phyloP scores from a whole-genome alignment of 768 basidiomycete genomes.

The Cystobasidiopsis lactophilus region DNA sequence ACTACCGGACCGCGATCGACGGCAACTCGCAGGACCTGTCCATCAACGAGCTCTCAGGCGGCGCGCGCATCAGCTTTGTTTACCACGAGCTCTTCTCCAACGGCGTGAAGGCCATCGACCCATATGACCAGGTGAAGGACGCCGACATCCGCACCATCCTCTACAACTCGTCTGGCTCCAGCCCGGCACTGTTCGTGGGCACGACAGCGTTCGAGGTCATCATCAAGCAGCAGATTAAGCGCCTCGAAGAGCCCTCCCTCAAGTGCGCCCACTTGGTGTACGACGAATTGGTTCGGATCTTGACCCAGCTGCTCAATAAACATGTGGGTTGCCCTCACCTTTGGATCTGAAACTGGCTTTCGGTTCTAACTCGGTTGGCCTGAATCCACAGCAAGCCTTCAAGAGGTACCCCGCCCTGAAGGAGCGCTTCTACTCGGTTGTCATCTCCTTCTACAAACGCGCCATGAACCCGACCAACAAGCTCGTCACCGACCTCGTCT shows the following conservation, averaged over 20 bases:
- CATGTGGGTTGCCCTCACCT: slow-evolving; percentile 37
- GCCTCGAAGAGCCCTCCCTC: slow-evolving; percentile 76
- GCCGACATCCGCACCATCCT: slow-evolving; percentile 86
- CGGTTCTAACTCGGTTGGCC: not conserved
- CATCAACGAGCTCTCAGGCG: slow-evolving; percentile 90
- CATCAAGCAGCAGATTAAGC: slow-evolving; percentile 95
- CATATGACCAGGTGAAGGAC: slow-evolving; percentile 96
- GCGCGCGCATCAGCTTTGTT: slow-evolving; percentile 94
- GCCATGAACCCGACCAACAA: slow-evolving; percentile 87
- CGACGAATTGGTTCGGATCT: slow-evolving; percentile 88
- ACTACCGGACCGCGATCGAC: slow-evolving; percentile 91
- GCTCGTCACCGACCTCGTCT: slow-evolving; percentile 74
- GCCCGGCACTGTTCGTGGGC: slow-evolving; percentile 86
- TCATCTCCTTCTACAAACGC: slow-evolving; percentile 89
- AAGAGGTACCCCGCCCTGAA: slow-evolving; percentile 86
- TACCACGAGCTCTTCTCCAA: slow-evolving; percentile 97
- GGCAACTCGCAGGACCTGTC: slow-evolving; percentile 91
- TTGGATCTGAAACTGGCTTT: not conserved
- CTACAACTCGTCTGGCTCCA: slow-evolving; percentile 97
- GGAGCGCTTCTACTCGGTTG: slow-evolving; percentile 85
- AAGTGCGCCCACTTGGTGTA: slow-evolving; percentile 92
- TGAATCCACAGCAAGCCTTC: slow-evolving; percentile 56
- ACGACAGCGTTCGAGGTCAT: slow-evolving; percentile 96
- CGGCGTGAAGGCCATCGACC: slow-evolving; percentile 86
- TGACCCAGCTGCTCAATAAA: slow-evolving; percentile 71